Conservation (phyloP, 495 filamentous ascomycete species). For the Jackrogersella multiformis region DNA sequence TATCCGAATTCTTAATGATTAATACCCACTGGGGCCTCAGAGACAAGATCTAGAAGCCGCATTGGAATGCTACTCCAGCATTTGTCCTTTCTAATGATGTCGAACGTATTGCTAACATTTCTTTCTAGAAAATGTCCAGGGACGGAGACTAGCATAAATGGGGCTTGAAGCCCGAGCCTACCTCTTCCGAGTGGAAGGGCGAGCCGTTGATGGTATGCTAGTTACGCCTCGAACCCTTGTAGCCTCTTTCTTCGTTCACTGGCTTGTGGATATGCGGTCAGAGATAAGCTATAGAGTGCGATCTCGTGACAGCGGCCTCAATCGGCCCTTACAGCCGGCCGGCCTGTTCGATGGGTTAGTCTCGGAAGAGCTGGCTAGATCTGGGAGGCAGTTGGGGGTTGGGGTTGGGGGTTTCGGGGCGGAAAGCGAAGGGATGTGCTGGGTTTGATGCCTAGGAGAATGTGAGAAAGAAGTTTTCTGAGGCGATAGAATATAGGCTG, state of each 20-base stretch:
- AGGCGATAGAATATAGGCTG: constrained; percentile 41
- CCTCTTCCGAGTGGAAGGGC: constrained; percentile 16
- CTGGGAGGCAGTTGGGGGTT: too few species aligned
- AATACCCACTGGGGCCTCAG: not conserved
- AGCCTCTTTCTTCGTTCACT: constrained; percentile 3
- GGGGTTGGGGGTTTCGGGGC: constrained; percentile 22
- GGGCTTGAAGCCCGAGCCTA: constrained; percentile 3
- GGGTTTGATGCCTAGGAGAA: constrained; percentile 19
- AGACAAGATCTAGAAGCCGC: not conserved
- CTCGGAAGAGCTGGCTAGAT: constrained; percentile 22
- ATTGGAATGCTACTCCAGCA: constrained; percentile 7
- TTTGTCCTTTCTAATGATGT: constrained; percentile 7
- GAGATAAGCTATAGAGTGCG: not conserved
- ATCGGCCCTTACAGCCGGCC: constrained; percentile 37
- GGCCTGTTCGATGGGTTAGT: constrained; percentile 10
- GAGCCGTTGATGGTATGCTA: not conserved
- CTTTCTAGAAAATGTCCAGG: constrained; percentile 10
- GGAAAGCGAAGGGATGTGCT: constrained; percentile 18
- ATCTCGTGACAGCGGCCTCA: constrained; percentile 19
- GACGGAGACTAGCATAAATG: constrained; percentile 3
- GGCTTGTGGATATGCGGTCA: not conserved
- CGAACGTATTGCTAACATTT: constrained; percentile 4
- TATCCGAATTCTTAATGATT: not conserved
- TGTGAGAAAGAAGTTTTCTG: constrained; percentile 22
- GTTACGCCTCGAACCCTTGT: not conserved